Evolutionary conservation across 2,329 filamentous ascomycete species (phyloP).

Genomic region (Botrytis tulipae): DNA sequence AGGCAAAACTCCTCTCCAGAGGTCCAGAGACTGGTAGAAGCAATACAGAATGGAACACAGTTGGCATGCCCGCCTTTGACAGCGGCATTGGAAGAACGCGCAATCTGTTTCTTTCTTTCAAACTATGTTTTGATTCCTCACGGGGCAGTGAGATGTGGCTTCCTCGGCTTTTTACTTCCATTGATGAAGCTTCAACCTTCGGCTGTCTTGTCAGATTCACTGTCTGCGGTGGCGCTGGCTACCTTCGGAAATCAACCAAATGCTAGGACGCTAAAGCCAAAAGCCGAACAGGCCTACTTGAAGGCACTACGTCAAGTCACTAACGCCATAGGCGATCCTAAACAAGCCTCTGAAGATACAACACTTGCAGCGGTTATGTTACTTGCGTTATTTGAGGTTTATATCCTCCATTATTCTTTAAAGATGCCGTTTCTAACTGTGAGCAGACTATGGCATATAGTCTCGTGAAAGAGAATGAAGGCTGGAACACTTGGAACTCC

Average conservation of each 20-base stretch:
- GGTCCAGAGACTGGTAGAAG: conserved; percentile 7
- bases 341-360: conserved; percentile 10
- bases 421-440: neutral
- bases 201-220: conserved; percentile 3
- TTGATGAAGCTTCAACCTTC: conserved; percentile 17
- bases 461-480: conserved; percentile 11
- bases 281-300: conserved; percentile 15
- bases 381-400: conserved; percentile 16
- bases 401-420: neutral
- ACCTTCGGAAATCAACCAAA: conserved; percentile 20
- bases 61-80: conserved; percentile 3
- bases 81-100: conserved; percentile 18
- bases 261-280: conserved; percentile 18
- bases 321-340: conserved; percentile 12
- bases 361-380: conserved; percentile 20
- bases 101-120: conserved; percentile 18
- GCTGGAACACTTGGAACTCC: conserved; percentile 21
- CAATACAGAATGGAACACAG: conserved; percentile 13
- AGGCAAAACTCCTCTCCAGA: conserved; percentile 6
- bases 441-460: conserved; percentile 13
- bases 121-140: conserved; percentile 21
- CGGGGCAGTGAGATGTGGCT: conserved; percentile 9
- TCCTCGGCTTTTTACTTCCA: conserved; percentile 17
- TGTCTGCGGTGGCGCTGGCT: conserved; percentile 12
- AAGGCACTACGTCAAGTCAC: conserved; percentile 16